A percentile compares a stretch with the other conserved stretches of the same genome.
Conservation (phyloP, 225 moss, liverwort and hornwort species). For the Ulota crispa region DNA sequence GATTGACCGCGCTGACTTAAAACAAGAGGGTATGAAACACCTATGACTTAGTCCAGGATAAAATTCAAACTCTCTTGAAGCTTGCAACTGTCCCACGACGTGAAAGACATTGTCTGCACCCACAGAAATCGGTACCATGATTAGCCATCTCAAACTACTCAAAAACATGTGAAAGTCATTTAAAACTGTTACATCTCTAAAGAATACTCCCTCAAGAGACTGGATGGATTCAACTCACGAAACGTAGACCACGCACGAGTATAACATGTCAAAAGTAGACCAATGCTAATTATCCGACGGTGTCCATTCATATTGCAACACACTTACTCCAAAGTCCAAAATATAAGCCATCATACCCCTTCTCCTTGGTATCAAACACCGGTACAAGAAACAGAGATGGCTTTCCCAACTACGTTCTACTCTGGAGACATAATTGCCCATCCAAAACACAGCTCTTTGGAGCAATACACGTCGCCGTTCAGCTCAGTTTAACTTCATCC, state of each 20-base stretch:
- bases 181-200: not conserved
- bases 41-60: not conserved
- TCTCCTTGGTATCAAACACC: not conserved
- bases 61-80: not conserved
- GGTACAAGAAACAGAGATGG: not conserved
- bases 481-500: not conserved
- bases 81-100: not conserved
- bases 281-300: not conserved
- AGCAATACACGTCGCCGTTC: not conserved
- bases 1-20: not conserved
- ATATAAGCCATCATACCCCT: not conserved
- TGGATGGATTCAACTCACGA: not conserved
- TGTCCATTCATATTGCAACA: not conserved
- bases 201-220: not conserved
- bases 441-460: not conserved
- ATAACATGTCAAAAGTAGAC: not conserved
- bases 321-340: not conserved
- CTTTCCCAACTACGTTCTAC: not conserved
- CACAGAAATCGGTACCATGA: not conserved
- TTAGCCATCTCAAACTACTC: slow-evolving; percentile 9
- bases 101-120: slow-evolving; percentile 18
- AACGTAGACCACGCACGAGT: not conserved
- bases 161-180: not conserved
- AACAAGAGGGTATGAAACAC: not conserved
- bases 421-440: slow-evolving; percentile 2